Conservation (phyloP, 192 early-diverging fungal species). For the Backusella tuberculispora region DNA sequence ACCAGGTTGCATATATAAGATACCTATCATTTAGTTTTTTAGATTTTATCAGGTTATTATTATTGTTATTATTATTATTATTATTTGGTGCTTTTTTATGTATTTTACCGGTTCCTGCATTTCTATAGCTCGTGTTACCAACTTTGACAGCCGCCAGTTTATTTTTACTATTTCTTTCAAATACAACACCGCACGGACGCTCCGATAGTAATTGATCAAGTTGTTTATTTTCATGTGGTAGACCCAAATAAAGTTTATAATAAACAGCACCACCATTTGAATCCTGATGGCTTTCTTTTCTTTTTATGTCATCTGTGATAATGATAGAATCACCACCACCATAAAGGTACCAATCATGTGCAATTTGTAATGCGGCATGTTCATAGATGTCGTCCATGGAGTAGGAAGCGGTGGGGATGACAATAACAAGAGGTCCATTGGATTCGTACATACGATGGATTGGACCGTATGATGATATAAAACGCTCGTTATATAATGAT, state of each 20-base stretch:
- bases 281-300: constrained; percentile 48
- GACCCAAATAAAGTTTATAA: constrained; percentile 11
- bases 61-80: constrained; percentile 4
- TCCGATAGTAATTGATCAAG: not conserved
- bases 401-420: constrained; percentile 43
- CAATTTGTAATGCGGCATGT: constrained; percentile 60
- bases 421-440: constrained; percentile 53
- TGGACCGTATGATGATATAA: constrained; percentile 55
- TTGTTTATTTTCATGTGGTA: constrained; percentile 20
- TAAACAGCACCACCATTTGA: constrained; percentile 26
- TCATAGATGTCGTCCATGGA: not conserved
- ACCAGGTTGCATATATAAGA: constrained; percentile 50
- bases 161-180: not conserved
- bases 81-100: constrained; percentile 8
- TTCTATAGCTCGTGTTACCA: not conserved
- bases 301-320: constrained; percentile 49
- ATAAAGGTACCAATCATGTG: constrained; percentile 68
- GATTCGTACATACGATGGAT: constrained; percentile 47
- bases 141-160: not conserved
- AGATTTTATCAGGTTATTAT: too few species aligned
- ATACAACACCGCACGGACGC: not conserved
- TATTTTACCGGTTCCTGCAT: constrained; percentile 14
- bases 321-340: constrained; percentile 64
- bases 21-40: constrained; percentile 24
- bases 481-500: not conserved